Evolutionary conservation across 2,329 filamentous ascomycete species (phyloP), one percentile per base, ranked within the genome.

Genomic region (Ophiocordyceps camponoti-floridani): DNA sequence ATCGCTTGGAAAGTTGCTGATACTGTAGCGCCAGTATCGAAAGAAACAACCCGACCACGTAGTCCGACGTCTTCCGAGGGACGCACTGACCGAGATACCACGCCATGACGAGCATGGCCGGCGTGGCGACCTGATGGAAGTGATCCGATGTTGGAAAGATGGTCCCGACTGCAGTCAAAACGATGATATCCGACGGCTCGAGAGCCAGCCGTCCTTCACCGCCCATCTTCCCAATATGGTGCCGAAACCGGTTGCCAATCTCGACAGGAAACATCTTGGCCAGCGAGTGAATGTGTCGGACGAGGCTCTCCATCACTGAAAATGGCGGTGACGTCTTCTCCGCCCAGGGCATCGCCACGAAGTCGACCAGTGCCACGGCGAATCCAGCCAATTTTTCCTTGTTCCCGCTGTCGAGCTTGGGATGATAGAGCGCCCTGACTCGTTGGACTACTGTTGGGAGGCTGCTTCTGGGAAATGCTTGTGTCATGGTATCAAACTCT

Each of bases 111-210:
- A 95, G 75, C 62, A 86, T 82, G 1, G 89, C 83, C 2, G 91
- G 91, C 2, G 91, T 98, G 38, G 86, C 82, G 33, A 96, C 85
- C 53, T 91, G 82, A 55, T 98, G 91, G 62, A 96, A 98, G 62
- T 96, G 88, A 62, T 98, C 91, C 0, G 88, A 95, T 0, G 91
- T 94, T 4, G 91, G 88, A 56, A 94, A 98, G 44, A 93, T 83
- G 2, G 78, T 79, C 38, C 81, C 78, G 47, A 95, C 76, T 0
- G 85, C 87, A 0, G 85, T 88, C 33, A 98, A 66, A n/a, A 94
- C 65, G 19, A 87, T 64, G 18, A 98, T 64, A 54, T 98, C 88
- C 16, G 85, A 84, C 52, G 58, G 72, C 55, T 60, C 73, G 53
- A 69, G 76, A 8, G 64, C 60, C 33, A 78, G 59, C 4, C 72